Evolutionary conservation across 352 stramenopile genomes (phyloP).

Genomic region (Phytophthora fragariae): DNA sequence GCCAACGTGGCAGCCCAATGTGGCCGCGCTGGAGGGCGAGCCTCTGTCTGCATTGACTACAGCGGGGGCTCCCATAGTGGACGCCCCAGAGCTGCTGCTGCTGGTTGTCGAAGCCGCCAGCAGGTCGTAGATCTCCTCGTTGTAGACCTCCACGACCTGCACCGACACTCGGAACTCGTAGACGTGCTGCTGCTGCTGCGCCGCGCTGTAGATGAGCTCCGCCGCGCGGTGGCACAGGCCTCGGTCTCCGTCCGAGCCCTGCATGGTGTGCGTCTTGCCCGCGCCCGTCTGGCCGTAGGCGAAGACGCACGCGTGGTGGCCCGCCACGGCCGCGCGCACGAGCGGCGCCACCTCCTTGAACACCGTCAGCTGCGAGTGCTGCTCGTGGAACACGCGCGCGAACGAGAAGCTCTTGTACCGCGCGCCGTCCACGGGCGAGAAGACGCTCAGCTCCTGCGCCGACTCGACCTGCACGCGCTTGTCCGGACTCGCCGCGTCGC

Average conservation of each 20-base stretch:
- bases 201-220: slow-evolving; percentile 51
- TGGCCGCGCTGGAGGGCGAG: slow-evolving; percentile 40
- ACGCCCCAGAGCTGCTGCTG: neutral
- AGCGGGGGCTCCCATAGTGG: no score
- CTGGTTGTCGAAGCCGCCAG: slow-evolving; percentile 27
- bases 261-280: slow-evolving; percentile 52
- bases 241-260: slow-evolving; percentile 45
- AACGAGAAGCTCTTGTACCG: slow-evolving; percentile 89
- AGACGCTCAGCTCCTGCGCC: slow-evolving; percentile 44
- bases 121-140: slow-evolving; percentile 87
- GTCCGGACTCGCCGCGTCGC: slow-evolving; percentile 32
- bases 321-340: slow-evolving; percentile 89
- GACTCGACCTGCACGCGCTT: slow-evolving; percentile 43
- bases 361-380: slow-evolving; percentile 85
- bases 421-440: slow-evolving; percentile 52
- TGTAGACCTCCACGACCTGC: slow-evolving; percentile 89
- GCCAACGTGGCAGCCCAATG: slow-evolving; percentile 56
- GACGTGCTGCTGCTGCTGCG: slow-evolving; percentile 51
- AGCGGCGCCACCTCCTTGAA: slow-evolving; percentile 94
- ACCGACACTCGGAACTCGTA: slow-evolving; percentile 60
- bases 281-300: slow-evolving; percentile 92
- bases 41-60: neutral
- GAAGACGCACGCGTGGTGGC: slow-evolving; percentile 95
- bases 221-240: slow-evolving; percentile 58
- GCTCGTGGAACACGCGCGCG: slow-evolving; percentile 84